These are phyloP conservation scores for Drosera capensis DNA, from an alignment of 148 eudicot genomes.

Conservation along the genomic window DNA sequence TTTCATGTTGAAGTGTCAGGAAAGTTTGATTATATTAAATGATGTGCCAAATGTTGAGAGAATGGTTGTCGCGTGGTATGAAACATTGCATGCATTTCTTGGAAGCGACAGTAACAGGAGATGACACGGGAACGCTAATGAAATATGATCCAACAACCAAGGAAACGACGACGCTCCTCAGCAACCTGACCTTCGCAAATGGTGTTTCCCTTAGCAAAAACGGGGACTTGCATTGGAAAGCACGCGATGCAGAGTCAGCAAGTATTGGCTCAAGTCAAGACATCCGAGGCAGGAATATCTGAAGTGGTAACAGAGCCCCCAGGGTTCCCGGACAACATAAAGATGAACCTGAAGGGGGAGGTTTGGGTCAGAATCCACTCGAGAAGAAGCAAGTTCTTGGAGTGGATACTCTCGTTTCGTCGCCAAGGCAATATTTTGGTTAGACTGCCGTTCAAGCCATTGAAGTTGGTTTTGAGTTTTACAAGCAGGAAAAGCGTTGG, in stretches of 20 bases:
- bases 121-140: conserved; percentile 54
- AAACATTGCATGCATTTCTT: conserved; percentile 38
- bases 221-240: conserved; percentile 36
- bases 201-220: conserved; percentile 59
- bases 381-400: conserved; percentile 18
- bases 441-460: conserved; percentile 29
- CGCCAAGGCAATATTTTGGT: conserved; percentile 35
- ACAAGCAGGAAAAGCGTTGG: conserved; percentile 33
- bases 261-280: conserved; percentile 33
- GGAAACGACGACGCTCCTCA: conserved; percentile 25
- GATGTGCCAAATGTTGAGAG: no score
- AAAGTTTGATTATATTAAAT: no score
- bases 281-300: conserved; percentile 16
- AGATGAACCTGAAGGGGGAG: conserved; percentile 35
- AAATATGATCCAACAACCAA: conserved; percentile 35
- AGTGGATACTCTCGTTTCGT: conserved; percentile 25
- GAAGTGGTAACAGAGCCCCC: conserved; percentile 32
- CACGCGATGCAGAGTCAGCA: conserved; percentile 31
- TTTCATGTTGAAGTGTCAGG: no score
- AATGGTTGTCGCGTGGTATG: background rate
- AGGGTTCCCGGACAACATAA: conserved; percentile 68
- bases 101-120: conserved; percentile 36
- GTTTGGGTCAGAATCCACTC: conserved; percentile 74
- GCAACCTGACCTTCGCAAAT: conserved; percentile 55
- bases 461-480: conserved; percentile 13